Evolutionary conservation across 768 basidiomycete genomes (phyloP), one percentile per base, ranked within the genome.

Genomic region (Omphalotus guepiniiformis): DNA sequence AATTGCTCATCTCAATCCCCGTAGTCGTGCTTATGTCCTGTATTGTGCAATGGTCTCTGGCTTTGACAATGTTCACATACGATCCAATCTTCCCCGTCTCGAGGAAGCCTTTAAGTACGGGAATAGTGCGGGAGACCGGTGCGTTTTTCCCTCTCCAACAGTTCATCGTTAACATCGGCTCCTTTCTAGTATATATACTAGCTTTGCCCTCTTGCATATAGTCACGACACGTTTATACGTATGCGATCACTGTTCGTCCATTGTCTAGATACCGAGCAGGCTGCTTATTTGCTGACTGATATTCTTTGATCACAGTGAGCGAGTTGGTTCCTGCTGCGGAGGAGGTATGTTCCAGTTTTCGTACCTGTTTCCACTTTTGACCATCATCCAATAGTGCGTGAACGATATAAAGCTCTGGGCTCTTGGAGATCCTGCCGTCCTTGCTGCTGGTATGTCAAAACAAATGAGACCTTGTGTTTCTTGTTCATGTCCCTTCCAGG

Each of bases 71-170:
- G 70, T 76, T 0, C 83, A 86, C 55, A 69, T 85, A 18, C 76
- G 83, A 15, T 69, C 74, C n/a, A 83, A 81, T 56, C 60, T 85
- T 12, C 70, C 75, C 11, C 73, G 79, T 9, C 63, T 85, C 39
- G 79, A 83, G 57, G 73, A 80, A 56, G 82, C 83, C 7, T 64
- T 82, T 23, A 79, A 82, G 57, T 80, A 79, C 53, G 83, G 82
- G 3, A 74, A 79, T 39, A 80, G 80, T 52, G 78, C 83, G 7
- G 83, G 83, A 12, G 83, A 88, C 56, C 72, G 80, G 83, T 83
- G 49, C 47, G 65, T 53, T 8, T 25, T 12, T 6, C 25, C 9
- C 11, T 9, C 9, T 25, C 36, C 5, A 2, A n/a, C 11, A 15
- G n/a, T 9, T 9, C 6, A 6, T 21, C 30, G 38, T 32, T 27